Conservation (phyloP, 75 land plant species). For the Cryptomeria japonica region DNA sequence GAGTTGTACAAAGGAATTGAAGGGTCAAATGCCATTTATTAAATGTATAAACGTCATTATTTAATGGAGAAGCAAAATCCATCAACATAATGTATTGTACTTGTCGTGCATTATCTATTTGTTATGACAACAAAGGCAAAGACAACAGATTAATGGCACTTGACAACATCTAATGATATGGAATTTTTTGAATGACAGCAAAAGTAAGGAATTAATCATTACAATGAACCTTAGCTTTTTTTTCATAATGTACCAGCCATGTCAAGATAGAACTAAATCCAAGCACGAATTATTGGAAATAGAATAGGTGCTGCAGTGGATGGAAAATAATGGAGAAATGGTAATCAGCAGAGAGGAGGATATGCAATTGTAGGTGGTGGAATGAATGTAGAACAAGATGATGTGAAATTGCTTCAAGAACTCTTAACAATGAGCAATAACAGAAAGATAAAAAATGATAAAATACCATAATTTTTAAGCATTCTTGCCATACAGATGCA, state of each 20-base stretch:
- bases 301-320: background rate
- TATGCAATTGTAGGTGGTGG: background rate
- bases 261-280: background rate
- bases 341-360: background rate
- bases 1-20: too few species aligned
- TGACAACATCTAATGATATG: too few species aligned
- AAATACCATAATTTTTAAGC: background rate
- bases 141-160: background rate
- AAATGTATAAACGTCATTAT: too few species aligned
- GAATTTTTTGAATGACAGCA: background rate
- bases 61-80: background rate
- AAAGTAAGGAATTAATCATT: background rate
- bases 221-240: background rate
- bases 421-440: background rate
- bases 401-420: background rate
- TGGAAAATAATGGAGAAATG: background rate
- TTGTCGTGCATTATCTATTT: background rate
- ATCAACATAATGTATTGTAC: background rate
- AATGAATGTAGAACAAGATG: background rate
- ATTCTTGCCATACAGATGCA: background rate
- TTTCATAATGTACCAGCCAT: background rate
- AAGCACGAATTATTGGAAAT: too few species aligned
- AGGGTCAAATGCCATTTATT: background rate
- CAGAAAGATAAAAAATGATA: background rate
- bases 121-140: background rate